phyloP scores from a whole-genome alignment of 2,329 filamentous ascomycete genomes.

The Didymella keratinophila region DNA sequence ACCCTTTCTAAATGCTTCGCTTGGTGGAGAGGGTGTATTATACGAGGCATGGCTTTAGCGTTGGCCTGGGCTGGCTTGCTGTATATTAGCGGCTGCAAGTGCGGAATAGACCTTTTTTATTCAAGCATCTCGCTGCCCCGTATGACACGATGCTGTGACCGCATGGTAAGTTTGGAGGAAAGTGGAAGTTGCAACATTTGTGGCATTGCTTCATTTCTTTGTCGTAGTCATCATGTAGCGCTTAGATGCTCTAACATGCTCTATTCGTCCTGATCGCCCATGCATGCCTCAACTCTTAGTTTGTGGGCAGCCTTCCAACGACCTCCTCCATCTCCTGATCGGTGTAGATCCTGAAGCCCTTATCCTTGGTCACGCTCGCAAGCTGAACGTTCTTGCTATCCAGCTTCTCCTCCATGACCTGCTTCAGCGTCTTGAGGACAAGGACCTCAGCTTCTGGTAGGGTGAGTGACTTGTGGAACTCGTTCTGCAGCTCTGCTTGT shows the following conservation, averaged over 20 bases:
- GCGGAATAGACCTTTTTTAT: slow-evolving; percentile 44
- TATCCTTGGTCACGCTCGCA: slow-evolving; percentile 96
- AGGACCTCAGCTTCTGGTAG: slow-evolving; percentile 92
- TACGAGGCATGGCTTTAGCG: slow-evolving; percentile 24
- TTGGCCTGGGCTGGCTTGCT: slow-evolving; percentile 31
- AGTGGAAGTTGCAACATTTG: background rate
- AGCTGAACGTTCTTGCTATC: slow-evolving; percentile 99
- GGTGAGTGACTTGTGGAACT: slow-evolving; percentile 98
- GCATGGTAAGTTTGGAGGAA: background rate
- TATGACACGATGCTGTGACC: background rate
- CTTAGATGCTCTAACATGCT: slow-evolving; percentile 25
- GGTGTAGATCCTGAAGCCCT: slow-evolving; percentile 97
- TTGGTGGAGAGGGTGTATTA: slow-evolving; percentile 25
- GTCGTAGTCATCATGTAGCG: slow-evolving; percentile 31
- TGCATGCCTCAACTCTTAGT: slow-evolving; percentile 42
- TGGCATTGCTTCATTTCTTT: slow-evolving; percentile 37
- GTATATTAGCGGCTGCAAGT: slow-evolving; percentile 38
- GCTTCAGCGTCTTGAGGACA: slow-evolving; percentile 96
- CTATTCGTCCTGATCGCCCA: slow-evolving; percentile 1
- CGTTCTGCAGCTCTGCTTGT: slow-evolving; percentile 96
- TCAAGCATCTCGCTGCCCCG: background rate
- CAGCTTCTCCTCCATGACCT: slow-evolving; percentile 99
- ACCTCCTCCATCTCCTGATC: slow-evolving; percentile 97
- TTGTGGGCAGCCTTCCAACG: slow-evolving; percentile 75
- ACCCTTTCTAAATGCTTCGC: slow-evolving; percentile 57